Evolutionary conservation across 139 green algal genomes (phyloP).

Genomic region (Micractinium sp.): DNA sequence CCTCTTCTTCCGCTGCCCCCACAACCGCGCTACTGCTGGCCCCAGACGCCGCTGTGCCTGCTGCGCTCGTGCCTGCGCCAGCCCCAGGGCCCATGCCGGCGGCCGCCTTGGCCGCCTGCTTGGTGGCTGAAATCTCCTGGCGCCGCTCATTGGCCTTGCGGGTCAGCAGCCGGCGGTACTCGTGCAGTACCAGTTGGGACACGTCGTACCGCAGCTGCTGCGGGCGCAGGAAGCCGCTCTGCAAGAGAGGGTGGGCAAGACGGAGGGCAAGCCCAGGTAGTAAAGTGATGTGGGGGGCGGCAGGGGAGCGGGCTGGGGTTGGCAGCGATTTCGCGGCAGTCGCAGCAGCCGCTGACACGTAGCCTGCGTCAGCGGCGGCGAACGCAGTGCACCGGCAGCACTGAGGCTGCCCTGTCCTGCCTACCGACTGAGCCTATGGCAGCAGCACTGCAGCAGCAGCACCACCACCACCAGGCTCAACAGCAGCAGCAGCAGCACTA

Average conservation of each 20-base stretch:
- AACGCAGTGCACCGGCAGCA: no score
- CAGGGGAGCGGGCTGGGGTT: no score
- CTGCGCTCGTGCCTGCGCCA: background rate
- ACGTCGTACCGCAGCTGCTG: slow-evolving; percentile 22
- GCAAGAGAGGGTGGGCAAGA: background rate
- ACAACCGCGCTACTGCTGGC: background rate
- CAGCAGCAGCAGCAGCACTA: background rate
- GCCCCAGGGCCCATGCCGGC: background rate
- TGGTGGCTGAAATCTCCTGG: background rate
- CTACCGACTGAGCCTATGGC: no score
- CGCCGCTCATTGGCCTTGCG: background rate
- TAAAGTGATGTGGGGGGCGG: no score
- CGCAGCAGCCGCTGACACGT: no score
- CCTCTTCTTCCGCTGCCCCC: background rate
- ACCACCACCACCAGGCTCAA: no score
- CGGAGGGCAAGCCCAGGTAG: no score
- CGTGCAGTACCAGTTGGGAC: background rate
- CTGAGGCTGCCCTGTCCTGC: no score
- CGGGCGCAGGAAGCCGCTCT: slow-evolving; percentile 26
- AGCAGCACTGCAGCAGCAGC: no score
- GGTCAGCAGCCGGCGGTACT: slow-evolving; percentile 1
- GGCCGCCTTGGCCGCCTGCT: background rate
- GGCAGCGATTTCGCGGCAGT: no score
- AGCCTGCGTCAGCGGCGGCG: no score
- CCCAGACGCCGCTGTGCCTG: background rate